These are phyloP conservation scores for Mycena crocata DNA, from an alignment of 768 basidiomycete genomes.

Conservation along the genomic window DNA sequence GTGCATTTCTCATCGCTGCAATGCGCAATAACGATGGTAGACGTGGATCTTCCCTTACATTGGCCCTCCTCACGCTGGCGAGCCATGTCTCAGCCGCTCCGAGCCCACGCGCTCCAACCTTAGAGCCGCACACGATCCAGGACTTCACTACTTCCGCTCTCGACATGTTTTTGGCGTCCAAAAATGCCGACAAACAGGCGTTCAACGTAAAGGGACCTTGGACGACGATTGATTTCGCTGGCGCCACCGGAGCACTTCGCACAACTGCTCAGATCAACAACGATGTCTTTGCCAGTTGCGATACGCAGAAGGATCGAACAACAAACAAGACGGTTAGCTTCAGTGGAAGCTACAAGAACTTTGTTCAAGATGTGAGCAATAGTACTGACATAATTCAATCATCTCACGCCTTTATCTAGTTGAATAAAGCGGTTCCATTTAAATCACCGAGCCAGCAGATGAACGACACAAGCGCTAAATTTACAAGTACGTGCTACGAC, in stretches of 20 bases:
- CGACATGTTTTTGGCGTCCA: not conserved
- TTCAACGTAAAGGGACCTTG: slow-evolving; percentile 8
- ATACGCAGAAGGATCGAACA: not conserved
- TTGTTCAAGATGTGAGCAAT: slow-evolving; percentile 2
- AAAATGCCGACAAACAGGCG: not conserved
- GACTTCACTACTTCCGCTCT: not conserved
- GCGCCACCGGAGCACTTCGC: not conserved
- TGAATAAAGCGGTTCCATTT: not conserved
- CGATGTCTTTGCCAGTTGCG: not conserved
- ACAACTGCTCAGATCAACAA: not conserved
- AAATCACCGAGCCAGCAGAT: not conserved
- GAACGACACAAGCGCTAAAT: not conserved
- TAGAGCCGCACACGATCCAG: not conserved
- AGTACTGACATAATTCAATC: not conserved
- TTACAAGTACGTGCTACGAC: not conserved
- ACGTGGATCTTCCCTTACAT: not conserved
- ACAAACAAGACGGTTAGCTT: not conserved
- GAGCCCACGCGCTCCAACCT: not conserved
- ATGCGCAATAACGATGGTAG: not conserved
- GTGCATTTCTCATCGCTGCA: not conserved
- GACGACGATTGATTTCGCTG: not conserved
- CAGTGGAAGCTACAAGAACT: slow-evolving; percentile 2
- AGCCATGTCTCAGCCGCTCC: not conserved
- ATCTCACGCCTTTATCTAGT: not conserved
- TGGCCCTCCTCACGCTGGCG: not conserved